A percentile compares a stretch with the other conserved stretches of the same genome.
phyloP scores from a whole-genome alignment of 1,139 yeast genomes.

The Yamadazyma membranifaciens region DNA sequence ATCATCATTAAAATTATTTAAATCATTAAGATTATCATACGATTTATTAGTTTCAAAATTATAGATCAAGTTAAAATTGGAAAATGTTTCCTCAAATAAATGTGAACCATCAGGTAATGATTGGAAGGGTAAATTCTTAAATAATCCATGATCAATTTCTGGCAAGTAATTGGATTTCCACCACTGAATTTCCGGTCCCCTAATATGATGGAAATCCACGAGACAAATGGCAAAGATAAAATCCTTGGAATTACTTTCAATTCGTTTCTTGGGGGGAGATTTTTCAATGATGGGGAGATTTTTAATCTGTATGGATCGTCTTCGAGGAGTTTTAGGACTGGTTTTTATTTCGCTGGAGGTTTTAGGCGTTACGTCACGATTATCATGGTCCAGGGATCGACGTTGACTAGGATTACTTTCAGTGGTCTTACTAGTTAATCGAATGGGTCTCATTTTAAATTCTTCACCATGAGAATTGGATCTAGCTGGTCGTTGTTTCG shows the following conservation, averaged over 20 bases:
- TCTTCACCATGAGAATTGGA: conserved; percentile 11
- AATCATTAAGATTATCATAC: conserved; percentile 42
- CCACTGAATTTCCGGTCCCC: conserved; percentile 96
- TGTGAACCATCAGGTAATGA: conserved; percentile 97
- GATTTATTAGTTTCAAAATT: conserved; percentile 54
- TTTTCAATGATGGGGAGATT: conserved; percentile 32
- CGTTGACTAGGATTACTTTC: conserved; percentile 5
- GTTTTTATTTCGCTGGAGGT: background rate
- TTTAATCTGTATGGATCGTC: conserved; percentile 34
- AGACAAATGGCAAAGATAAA: conserved; percentile 80
- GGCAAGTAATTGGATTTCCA: conserved; percentile 70
- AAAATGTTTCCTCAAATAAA: conserved; percentile 85
- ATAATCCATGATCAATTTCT: conserved; percentile 44
- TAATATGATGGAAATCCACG: conserved; percentile 88
- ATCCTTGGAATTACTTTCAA: conserved; percentile 19
- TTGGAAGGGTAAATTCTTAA: conserved; percentile 93
- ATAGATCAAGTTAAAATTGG: conserved; percentile 83
- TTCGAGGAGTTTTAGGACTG: conserved; percentile 17
- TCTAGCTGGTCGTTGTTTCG: conserved; percentile 25
- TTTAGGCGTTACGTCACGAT: background rate
- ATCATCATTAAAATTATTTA: conserved; percentile 42
- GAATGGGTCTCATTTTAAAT: conserved; percentile 17
- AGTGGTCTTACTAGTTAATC: conserved; percentile 9
- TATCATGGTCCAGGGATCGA: background rate
- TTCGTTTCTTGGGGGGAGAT: conserved; percentile 16